phyloP scores from a whole-genome alignment of 140 eudicot genomes.

The Bidens hawaiensis region DNA sequence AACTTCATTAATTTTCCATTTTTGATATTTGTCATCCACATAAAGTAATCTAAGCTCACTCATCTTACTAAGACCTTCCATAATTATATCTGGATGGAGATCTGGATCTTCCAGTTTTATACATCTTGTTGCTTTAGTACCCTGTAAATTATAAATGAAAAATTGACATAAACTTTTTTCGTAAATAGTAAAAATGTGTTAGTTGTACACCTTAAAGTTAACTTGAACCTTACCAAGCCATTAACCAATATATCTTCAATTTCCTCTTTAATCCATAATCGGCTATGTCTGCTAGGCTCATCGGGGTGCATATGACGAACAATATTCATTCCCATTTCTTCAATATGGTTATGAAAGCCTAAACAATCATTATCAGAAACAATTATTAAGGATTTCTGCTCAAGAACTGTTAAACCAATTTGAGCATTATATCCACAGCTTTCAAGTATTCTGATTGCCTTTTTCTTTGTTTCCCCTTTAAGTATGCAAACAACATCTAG shows the following conservation, averaged over 20 bases:
- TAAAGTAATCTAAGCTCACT: not conserved
- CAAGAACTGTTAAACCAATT: conserved; percentile 15
- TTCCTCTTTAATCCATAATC: conserved; percentile 16
- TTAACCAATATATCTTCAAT: not conserved
- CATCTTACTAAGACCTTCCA: conserved; percentile 11
- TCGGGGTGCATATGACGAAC: not conserved
- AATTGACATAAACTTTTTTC: not conserved
- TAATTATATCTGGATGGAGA: not conserved
- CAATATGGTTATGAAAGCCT: conserved; percentile 22
- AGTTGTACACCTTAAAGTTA: not conserved
- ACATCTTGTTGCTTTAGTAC: not conserved
- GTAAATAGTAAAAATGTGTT: not conserved
- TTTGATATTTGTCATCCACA: not conserved
- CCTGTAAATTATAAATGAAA: not conserved
- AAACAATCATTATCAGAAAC: not conserved
- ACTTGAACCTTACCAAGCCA: not conserved
- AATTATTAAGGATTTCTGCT: conserved; percentile 14
- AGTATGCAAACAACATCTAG: conserved; percentile 22
- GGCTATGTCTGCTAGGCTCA: conserved; percentile 4
- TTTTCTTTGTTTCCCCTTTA: not conserved
- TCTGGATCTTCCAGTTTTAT: not conserved
- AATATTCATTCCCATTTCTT: conserved; percentile 31
- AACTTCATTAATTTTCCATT: not conserved
- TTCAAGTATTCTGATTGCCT: conserved; percentile 1
- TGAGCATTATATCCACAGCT: conserved; percentile 14